Base-by-base conservation (phyloP, 2,329 filamentous ascomycete genomes). In the Chaetomium olivaceum region DNA sequence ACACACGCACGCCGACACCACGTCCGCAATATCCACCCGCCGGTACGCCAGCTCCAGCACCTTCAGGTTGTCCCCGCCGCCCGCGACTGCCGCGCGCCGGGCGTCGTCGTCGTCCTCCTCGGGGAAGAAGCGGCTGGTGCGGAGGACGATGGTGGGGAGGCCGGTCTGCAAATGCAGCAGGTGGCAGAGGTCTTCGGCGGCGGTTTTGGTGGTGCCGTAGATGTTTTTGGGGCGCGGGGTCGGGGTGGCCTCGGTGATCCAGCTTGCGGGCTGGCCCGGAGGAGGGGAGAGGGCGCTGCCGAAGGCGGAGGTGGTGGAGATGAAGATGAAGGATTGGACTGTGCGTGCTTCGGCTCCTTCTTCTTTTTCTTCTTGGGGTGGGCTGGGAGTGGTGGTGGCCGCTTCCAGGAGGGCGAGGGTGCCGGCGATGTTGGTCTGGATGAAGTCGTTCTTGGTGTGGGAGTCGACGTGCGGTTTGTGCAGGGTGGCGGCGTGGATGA, bases 101-200 rank as follows among this genome's bases (percentile, higher is more conserved):
- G 77, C 76, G 5, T 77, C 77, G 61, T 82, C 80, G 64, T 83
- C 81, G 58, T 83, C 81, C 21, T 75, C 74, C 69, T 83, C 81
- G 0, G 80, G 80, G 67, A 83, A 83, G 76, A 84, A 83, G 58
- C 81, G 78, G 58, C 77, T 80, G 2, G 78, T 79, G n/a, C 81
- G 78, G 9, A 84, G 74, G 6, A 83, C 74, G 0, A 83, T 48
- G 0, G 79, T 73, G 0, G 81, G 80, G 68, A 83, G 69, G 1
- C 69, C 67, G 0, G 74, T 75, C 62, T 81, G 76, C 14, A 70
- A 69, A 51, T 81, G 77, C 1, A 80, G 66, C 6, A 83, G 75
- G 14, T 72, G 74, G 69, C 81, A 83, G 33, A 83, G 64, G 59
- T 83, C 80, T 67, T 84, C 82, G 4, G 82, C 82, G 1, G 80